Base-by-base conservation (phyloP, 2,329 filamentous ascomycete species). In the Fusarium chuoi region DNA sequence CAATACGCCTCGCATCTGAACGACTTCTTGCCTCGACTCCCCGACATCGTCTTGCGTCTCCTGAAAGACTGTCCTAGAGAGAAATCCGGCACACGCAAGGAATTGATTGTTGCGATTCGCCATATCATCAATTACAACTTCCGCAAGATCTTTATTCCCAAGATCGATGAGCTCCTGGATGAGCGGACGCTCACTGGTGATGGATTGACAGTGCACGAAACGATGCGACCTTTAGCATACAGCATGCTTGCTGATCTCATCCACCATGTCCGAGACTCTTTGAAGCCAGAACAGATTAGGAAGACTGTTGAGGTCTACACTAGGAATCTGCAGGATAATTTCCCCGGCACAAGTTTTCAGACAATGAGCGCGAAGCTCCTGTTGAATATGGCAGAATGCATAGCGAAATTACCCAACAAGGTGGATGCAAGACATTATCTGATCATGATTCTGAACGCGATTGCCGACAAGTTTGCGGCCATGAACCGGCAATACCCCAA, bases 121-220 rank as follows among this genome's bases (percentile, higher is more conserved):
- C 97, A 99, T 80, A 98, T 99, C 77, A 98, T 99, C 82, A 99
- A 98, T 83, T 98, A 98, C 84, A 98, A 98, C 80, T 98, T 98
- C 78, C 88, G 96, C 64, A 96, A 95, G 80, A 97, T 98, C 61
- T 99, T 99, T 80, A 85, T 98, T 33, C 91, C 91, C 42, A 97
- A 97, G 82, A 98, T 99, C 75, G 95, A 98, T 75, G 95, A 98
- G 80, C 87, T 99, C 41, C 85, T 99, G 51, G 96, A 99, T 75
- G 95, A 98, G 84, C 89, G 94, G 77, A 98, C 95, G 0, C 84
- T 99, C 63, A 97, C 98, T 62, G 97, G 96, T 17, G 96, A 99
- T 83, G 96, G 96, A 1, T 85, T 99, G 60, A 99, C 96, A 0
- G 96, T 98, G 0, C 97, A 98, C 79, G 96, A 99, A 83, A 97